phyloP scores from a whole-genome alignment of 2,329 filamentous ascomycete species.

The Diplodia scrobiculata region DNA sequence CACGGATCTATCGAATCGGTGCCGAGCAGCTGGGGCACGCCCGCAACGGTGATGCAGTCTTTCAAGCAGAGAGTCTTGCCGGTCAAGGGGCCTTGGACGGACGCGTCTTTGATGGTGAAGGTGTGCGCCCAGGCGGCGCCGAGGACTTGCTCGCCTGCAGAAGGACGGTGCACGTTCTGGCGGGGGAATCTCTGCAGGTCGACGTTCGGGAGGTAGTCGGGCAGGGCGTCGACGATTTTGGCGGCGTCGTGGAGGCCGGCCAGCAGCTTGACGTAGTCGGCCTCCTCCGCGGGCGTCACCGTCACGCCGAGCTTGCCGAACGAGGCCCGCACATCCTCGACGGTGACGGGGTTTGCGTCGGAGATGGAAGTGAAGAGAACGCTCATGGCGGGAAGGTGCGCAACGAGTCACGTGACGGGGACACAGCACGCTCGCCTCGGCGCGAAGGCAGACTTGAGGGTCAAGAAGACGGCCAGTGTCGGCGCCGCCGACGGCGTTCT shows the following conservation, averaged over 20 bases:
- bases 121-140: slow-evolving; percentile 57
- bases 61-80: slow-evolving; percentile 55
- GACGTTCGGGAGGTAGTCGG: slow-evolving; percentile 52
- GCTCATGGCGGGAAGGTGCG: slow-evolving; percentile 23
- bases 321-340: slow-evolving; percentile 5
- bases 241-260: slow-evolving; percentile 58
- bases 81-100: slow-evolving; percentile 35
- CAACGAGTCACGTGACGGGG: not conserved
- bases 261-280: slow-evolving; percentile 53
- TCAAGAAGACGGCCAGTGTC: not conserved
- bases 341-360: slow-evolving; percentile 5
- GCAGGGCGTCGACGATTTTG: slow-evolving; percentile 48
- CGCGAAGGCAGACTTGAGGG: not conserved
- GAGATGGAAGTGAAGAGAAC: slow-evolving; percentile 36
- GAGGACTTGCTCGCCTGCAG: slow-evolving; percentile 38
- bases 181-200: slow-evolving; percentile 52
- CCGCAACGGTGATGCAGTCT: slow-evolving; percentile 59
- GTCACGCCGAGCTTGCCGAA: slow-evolving; percentile 46
- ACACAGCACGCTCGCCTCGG: not conserved
- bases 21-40: slow-evolving; percentile 57
- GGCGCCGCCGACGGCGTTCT: not conserved
- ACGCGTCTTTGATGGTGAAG: slow-evolving; percentile 49
- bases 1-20: slow-evolving; percentile 55
- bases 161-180: slow-evolving; percentile 48
- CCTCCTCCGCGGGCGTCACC: slow-evolving; percentile 45